Conservation (phyloP, 164 flowering plant species). For the Dillenia turbinata region DNA sequence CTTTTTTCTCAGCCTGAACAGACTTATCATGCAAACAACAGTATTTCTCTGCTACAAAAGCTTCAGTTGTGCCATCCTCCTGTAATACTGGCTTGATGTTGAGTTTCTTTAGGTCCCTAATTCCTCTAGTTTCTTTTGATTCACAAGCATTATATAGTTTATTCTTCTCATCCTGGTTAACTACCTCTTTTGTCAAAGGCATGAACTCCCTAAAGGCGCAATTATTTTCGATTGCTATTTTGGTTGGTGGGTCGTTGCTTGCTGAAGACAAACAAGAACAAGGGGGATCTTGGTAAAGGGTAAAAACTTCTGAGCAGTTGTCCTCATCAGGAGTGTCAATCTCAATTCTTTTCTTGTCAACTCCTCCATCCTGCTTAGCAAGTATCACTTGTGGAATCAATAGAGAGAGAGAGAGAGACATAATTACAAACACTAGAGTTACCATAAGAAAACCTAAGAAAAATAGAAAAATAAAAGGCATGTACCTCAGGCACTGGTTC, state of each 20-base stretch:
- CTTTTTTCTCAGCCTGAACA: slow-evolving; percentile 15
- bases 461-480: neutral
- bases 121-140: slow-evolving; percentile 17
- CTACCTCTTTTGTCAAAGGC: slow-evolving; percentile 32
- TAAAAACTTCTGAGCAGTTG: slow-evolving; percentile 40
- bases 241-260: slow-evolving; percentile 25
- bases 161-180: slow-evolving; percentile 20
- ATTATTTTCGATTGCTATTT: slow-evolving; percentile 18
- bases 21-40: slow-evolving; percentile 20
- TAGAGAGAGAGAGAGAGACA: no score
- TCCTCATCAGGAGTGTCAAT: slow-evolving; percentile 32
- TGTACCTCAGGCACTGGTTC: slow-evolving; percentile 55
- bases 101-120: slow-evolving; percentile 20
- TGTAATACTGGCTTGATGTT: slow-evolving; percentile 21
- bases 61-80: slow-evolving; percentile 25
- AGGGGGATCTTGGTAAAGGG: slow-evolving; percentile 44
- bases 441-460: no score
- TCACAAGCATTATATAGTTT: slow-evolving; percentile 28
- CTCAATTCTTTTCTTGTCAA: slow-evolving; percentile 21
- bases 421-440: no score
- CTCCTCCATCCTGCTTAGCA: slow-evolving; percentile 40
- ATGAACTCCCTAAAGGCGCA: slow-evolving; percentile 41
- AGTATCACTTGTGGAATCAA: neutral
- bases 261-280: slow-evolving; percentile 39
- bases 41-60: slow-evolving; percentile 16